Base-by-base conservation (phyloP, 257 asterid genomes). In the Nicotiana benthamiana region DNA sequence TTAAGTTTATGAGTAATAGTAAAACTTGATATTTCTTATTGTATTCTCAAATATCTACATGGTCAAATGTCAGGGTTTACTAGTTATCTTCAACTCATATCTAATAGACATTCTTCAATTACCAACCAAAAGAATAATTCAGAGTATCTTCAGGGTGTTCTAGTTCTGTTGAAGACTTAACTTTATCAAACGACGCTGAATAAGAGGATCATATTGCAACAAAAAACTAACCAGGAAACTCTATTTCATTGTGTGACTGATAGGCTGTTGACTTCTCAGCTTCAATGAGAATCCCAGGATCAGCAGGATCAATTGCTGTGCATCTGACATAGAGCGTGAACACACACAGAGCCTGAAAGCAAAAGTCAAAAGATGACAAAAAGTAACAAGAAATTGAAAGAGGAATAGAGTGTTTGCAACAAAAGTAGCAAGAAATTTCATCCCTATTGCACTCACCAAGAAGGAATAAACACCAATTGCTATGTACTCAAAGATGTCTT, bases 281-380 rank as follows among this genome's bases (percentile, higher is more conserved):
- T 81, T 90, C 99, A 61, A 87, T 53, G 65, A 96, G 90, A 86
- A 96, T 91, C 62, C 97, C 98, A 9, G 97, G 98, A 87, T 96
- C 98, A 82, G 97, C 98, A 34, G 97, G 98, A 87, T 94, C 96
- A 80, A 92, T 96, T 80, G 94, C 96, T 63, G 98, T 96, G 88
- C 98, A 92, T 84, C 98, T 90, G 82, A 88, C 95, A 68, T 91
- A 96, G 80, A 93, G 97, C 74, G 88, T 80, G 83, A 96, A 89
- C 72, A 93, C 97, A 68, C 83, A 87, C 16, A 91, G 84, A 75
- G 96, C 98, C 98, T 94, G 93, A 83, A 80, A 81, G 51, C 85
- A n/a, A 83, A 77, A 26, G 27, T 79, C 46, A 78, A 27, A 27
- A 34, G 82, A n/a, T 82, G 79, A 79, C 77, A 13, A 82, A 66